Base-by-base conservation (phyloP, 495 filamentous ascomycete species). In the Neurospora cerealis region DNA sequence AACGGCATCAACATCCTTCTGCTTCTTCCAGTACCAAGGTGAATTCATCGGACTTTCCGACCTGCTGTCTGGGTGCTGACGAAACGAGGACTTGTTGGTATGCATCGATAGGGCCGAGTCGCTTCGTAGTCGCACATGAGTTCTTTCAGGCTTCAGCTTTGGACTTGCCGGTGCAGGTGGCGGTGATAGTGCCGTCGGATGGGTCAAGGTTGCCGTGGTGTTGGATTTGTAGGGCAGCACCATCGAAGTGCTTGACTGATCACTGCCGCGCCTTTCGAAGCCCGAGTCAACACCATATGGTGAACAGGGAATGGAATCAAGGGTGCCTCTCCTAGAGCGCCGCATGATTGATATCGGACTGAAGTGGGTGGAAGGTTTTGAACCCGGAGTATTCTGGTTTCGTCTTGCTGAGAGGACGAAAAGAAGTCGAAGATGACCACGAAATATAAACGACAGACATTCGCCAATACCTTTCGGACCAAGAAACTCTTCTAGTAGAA, bases 21-120 rank as follows among this genome's bases (percentile, higher is more conserved):
- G 24, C n/a, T 72, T 71, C 21, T 71, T 54, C 44, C n/a, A 71
- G 66, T 36, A 32, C 32, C 69, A 71, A 7, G 70, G 69, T 3
- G 54, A 60, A 0, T 76, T 74, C 5, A 74, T n/a, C 1, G 78
- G 75, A 1, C 79, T 76, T 69, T 80, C 75, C 9, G 75, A 69
- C 36, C 74, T 80, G 74, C 81, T 82, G 48, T 81, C 74, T 0
- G 79, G 79, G 73, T 81, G 81, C 36, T 81, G 80, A 19, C 81
- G 78, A 19, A 82, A 79, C 2, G 79, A 75, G n/a, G 73, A 62
- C 66, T 79, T 77, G 42, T 78, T 84, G 4, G 79, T 81, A 70
- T 84, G 80, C 46, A 82, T 69, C 4, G 79, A 74, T 37, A 84
- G 71, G n/a, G 80, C 82, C n/a, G 82, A 83, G 60, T 82, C 81